A percentile compares a stretch with the other conserved stretches of the same genome.
Evolutionary conservation across 441 rosid species (phyloP).

Genomic region (Jatropha multifida): DNA sequence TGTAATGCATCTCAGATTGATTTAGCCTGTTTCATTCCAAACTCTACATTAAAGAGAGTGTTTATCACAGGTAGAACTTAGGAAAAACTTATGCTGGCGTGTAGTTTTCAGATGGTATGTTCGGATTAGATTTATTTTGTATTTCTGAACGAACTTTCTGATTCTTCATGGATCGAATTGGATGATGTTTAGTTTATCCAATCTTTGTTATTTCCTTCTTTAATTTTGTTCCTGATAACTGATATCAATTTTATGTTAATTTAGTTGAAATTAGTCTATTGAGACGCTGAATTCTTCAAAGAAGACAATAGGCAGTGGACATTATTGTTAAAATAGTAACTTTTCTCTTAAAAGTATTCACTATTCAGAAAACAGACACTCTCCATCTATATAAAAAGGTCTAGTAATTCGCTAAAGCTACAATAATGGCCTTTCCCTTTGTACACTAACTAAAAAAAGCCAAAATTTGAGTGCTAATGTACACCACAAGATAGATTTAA

Average conservation of each 20-base stretch:
- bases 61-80: background rate
- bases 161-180: too few species aligned
- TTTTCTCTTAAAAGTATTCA: too few species aligned
- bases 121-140: background rate
- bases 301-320: too few species aligned
- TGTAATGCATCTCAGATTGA: background rate
- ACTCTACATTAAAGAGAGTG: background rate
- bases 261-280: too few species aligned
- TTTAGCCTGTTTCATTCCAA: background rate
- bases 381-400: background rate
- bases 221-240: too few species aligned
- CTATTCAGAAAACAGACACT: too few species aligned
- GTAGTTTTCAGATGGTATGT: background rate
- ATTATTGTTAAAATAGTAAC: too few species aligned
- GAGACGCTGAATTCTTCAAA: too few species aligned
- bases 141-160: background rate
- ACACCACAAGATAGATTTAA: constrained; percentile 16
- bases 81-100: too few species aligned
- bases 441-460: constrained; percentile 7
- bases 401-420: constrained; percentile 13
- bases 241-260: too few species aligned
- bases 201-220: too few species aligned
- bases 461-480: constrained; percentile 24
- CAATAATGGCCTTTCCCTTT: constrained; percentile 12
- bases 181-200: too few species aligned